Base-by-base conservation (phyloP, 768 basidiomycete species). In the Mycena epipterygia region DNA sequence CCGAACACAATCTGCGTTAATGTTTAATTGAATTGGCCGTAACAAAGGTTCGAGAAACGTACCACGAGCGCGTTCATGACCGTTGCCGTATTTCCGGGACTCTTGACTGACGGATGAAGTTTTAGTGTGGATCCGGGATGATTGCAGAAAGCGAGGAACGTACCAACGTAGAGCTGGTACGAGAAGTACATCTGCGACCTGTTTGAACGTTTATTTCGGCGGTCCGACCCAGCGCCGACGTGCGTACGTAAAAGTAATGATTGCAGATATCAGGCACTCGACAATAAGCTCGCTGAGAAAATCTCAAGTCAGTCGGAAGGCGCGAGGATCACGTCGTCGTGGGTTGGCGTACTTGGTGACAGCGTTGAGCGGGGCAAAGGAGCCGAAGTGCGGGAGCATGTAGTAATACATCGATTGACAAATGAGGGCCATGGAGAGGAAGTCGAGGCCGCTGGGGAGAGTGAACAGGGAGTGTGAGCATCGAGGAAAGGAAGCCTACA, bases 151-250 rank as follows among this genome's bases (percentile, higher is more conserved):
- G 7, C 12, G 11, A 41, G 16, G 14, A 35, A 64, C 76, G 27
- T 56, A 83, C 83, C 83, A 16, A 73, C 72, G 53, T 84, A 79
- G 11, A 86, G 73, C 71, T 86, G 84, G 60, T 81, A 78, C 6
- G 81, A 84, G 64, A 87, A 86, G 73, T 82, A 85, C 68, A 82
- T 72, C 67, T 87, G 86, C 17, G 86, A 85, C 33, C 85, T 86
- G 68, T 12, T 48, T n/a, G n/a, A n/a, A n/a, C n/a, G n/a, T n/a
- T n/a, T n/a, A n/a, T 44, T 27, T 29, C 19, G 59, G n/a, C n/a
- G 61, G 61, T 41, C 19, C n/a, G 25, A 21, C 33, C 59, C 21
- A 3, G 41, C 21, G 6, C 21, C 21, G 42, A 29, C 16, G 30
- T 19, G 42, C 81, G 33, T 46, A 85, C 85, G 81, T 86, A 67